Percentiles rank a stretch among this genome's conserved stretches.
Conservation (phyloP, 768 basidiomycete genomes). For the Amanita subjunquillea region DNA sequence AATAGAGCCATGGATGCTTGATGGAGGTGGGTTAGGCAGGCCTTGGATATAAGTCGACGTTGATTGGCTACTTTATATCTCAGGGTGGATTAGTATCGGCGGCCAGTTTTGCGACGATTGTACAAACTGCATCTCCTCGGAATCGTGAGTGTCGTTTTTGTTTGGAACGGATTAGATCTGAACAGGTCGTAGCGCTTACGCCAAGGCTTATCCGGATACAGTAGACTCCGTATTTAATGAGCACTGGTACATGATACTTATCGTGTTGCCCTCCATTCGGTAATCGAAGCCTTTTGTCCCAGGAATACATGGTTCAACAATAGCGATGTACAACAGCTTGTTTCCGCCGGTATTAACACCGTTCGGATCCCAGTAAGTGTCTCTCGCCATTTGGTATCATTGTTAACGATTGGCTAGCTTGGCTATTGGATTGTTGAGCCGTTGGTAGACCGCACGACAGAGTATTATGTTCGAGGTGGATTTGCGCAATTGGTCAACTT, state of each 20-base stretch:
- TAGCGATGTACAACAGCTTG: constrained; percentile 45
- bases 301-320: constrained; percentile 70
- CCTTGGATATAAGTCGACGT: too few relatives aligned
- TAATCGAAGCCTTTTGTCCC: neutral
- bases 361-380: constrained; percentile 53
- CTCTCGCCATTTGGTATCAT: neutral
- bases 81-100: too few relatives aligned
- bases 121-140: too few relatives aligned
- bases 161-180: too few relatives aligned
- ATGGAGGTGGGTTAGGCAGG: too few relatives aligned
- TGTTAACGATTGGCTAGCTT: constrained; percentile 29
- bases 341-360: constrained; percentile 49
- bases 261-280: too few relatives aligned
- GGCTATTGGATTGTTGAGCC: constrained; percentile 79
- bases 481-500: constrained; percentile 44
- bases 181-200: too few relatives aligned
- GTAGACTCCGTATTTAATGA: constrained; percentile 27
- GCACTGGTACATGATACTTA: constrained; percentile 41
- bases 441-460: constrained; percentile 49
- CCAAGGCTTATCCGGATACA: neutral
- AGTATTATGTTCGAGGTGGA: constrained; percentile 65
- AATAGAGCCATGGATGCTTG: too few relatives aligned
- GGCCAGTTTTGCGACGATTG: too few relatives aligned
- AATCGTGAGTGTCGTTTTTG: too few relatives aligned
- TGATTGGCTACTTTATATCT: too few relatives aligned